A percentile compares a stretch with the other conserved stretches of the same genome.
Conservation (phyloP, 208 protist species). For the Angomonas deanei region DNA sequence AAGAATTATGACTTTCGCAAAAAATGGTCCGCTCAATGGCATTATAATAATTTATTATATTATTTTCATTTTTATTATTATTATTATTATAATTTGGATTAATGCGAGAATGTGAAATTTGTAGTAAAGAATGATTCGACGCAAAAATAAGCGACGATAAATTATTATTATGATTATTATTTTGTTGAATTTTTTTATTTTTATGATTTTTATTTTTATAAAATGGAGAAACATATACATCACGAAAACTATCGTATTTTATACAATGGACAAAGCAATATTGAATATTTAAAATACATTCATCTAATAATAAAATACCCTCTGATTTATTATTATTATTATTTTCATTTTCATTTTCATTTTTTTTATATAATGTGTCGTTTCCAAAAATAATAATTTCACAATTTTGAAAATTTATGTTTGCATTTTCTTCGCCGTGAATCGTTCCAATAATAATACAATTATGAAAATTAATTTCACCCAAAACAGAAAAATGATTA, state of each 20-base stretch:
- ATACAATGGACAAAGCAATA: neutral
- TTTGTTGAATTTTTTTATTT: too few relatives aligned
- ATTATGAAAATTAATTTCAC: constrained; percentile 36
- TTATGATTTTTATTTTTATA: neutral
- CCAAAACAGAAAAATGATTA: constrained; percentile 47
- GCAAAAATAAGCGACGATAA: constrained; percentile 50
- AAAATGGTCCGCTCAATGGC: constrained; percentile 55
- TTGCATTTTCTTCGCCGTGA: constrained; percentile 31
- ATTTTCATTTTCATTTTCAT: neutral
- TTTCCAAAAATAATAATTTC: constrained; percentile 34
- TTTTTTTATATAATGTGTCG: neutral
- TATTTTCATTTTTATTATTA: too few relatives aligned
- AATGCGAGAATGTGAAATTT: constrained; percentile 23
- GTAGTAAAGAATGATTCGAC: constrained; percentile 55
- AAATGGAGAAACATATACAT: neutral
- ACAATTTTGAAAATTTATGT: constrained; percentile 24
- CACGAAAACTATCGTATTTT: neutral
- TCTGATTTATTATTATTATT: neutral
- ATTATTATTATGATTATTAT: constrained; percentile 6
- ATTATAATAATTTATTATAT: too few relatives aligned
- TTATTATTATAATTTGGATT: too few relatives aligned
- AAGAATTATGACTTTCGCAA: constrained; percentile 58
- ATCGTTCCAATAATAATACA: constrained; percentile 59
- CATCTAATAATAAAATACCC: neutral
- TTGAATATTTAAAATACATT: neutral